Evolutionary conservation across 164 flowering plant species (phyloP).

Genomic region (Berberis vulgaris): DNA sequence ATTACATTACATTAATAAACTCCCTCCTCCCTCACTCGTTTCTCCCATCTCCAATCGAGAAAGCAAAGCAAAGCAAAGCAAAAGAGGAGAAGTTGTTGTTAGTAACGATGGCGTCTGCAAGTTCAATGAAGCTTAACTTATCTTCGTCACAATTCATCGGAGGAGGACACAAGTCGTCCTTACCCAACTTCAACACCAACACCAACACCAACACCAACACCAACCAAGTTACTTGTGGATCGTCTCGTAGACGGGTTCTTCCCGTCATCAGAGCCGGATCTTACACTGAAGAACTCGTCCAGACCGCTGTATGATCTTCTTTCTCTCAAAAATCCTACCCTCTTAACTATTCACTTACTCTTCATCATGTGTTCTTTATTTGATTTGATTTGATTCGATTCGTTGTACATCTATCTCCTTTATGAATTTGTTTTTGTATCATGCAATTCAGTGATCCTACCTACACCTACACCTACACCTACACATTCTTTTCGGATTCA

Average conservation of each 20-base stretch:
- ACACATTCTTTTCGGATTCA: no score
- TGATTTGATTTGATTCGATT: background rate
- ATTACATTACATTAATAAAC: no score
- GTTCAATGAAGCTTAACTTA: background rate
- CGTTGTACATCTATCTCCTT: no score
- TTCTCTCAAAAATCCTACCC: background rate
- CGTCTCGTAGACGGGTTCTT: no score
- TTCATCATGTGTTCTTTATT: background rate
- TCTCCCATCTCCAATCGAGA: no score
- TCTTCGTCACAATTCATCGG: background rate
- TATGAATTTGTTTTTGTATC: no score
- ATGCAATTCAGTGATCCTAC: no score
- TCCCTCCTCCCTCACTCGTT: no score
- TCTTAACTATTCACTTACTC: no score
- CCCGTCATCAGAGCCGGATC: slow-evolving; percentile 57
- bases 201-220: background rate
- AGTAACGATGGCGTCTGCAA: slow-evolving; percentile 1
- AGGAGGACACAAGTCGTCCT: slow-evolving; percentile 15
- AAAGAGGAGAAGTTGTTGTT: background rate
- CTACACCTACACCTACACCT: no score
- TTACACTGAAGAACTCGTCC: slow-evolving; percentile 73
- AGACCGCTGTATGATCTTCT: slow-evolving; percentile 55
- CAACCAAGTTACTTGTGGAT: slow-evolving; percentile 26
- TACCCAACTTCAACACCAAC: slow-evolving; percentile 18
- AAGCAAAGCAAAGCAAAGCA: no score